Percentiles rank a stretch among this genome's conserved stretches.
phyloP scores from a whole-genome alignment of 495 filamentous ascomycete species.

The Neurospora sp. region DNA sequence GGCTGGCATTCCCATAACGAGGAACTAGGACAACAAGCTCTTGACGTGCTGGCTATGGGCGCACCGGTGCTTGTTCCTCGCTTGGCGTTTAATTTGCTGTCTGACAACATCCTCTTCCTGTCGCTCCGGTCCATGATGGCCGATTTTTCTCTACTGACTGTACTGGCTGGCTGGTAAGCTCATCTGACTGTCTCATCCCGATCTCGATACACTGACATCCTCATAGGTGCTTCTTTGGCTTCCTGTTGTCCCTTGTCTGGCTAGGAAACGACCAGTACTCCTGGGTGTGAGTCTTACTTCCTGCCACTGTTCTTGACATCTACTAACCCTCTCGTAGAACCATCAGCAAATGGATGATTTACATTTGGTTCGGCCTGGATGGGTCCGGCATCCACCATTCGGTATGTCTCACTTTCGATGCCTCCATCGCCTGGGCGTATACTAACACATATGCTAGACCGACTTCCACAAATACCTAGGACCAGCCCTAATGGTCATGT shows the following conservation, averaged over 20 bases:
- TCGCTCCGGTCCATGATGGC: conserved; percentile 65
- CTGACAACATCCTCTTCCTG: conserved; percentile 64
- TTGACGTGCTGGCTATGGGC: conserved; percentile 59
- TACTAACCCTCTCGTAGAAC: conserved; percentile 26
- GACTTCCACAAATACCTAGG: conserved; percentile 59
- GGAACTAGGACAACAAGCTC: conserved; percentile 41
- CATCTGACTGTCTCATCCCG: no score
- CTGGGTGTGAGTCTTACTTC: conserved; percentile 21
- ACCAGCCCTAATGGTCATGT: conserved; percentile 59
- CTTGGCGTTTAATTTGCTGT: conserved; percentile 63
- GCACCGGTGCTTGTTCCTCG: conserved; percentile 63
- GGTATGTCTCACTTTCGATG: conserved; percentile 16
- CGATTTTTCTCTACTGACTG: conserved; percentile 56
- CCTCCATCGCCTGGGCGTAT: neutral
- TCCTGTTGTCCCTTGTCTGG: conserved; percentile 62
- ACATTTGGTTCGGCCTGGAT: conserved; percentile 72
- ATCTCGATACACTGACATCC: neutral
- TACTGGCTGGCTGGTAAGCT: conserved; percentile 48
- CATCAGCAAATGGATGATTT: conserved; percentile 72
- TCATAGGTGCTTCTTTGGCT: conserved; percentile 52
- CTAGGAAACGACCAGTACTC: conserved; percentile 41
- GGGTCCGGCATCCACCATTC: conserved; percentile 61
- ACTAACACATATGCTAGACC: conserved; percentile 16
- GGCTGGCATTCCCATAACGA: conserved; percentile 31
- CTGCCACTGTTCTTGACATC: neutral